These are phyloP conservation scores for Solidago caesia DNA, from an alignment of 129 eudicot species.

Conservation along the genomic window DNA sequence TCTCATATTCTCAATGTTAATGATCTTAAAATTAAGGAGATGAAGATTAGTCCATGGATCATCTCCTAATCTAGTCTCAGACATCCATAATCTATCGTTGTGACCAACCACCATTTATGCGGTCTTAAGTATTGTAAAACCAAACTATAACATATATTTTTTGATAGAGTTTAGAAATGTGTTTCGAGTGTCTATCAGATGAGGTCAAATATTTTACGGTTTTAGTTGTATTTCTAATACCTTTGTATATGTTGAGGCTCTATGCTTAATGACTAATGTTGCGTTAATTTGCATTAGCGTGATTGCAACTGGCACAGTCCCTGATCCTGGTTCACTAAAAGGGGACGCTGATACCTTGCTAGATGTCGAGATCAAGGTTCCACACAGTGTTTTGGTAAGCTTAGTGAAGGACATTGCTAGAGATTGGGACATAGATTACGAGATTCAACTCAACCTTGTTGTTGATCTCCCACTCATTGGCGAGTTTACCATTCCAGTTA, in stretches of 20 bases:
- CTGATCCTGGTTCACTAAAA: constrained; percentile 37
- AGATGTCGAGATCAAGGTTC: constrained; percentile 30
- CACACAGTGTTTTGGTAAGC: constrained; percentile 27
- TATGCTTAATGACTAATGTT: neutral
- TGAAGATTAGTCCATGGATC: too few species aligned
- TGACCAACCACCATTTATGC: too few species aligned
- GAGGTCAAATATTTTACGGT: neutral
- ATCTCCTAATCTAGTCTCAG: too few species aligned
- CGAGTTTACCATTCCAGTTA: constrained; percentile 27
- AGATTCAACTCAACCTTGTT: constrained; percentile 24
- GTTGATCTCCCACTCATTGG: constrained; percentile 34
- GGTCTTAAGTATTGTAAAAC: too few species aligned
- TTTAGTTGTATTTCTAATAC: neutral
- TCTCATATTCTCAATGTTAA: too few species aligned
- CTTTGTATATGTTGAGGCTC: neutral
- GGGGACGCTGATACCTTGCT: constrained; percentile 19
- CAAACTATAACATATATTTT: too few species aligned
- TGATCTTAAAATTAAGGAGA: too few species aligned
- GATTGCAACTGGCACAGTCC: constrained; percentile 24
- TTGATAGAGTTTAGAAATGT: too few species aligned
- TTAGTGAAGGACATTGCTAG: constrained; percentile 32
- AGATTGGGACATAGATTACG: constrained; percentile 42
- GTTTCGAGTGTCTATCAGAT: neutral
- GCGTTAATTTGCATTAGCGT: constrained; percentile 22
- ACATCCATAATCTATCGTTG: too few species aligned